Base-by-base conservation (phyloP, 352 stramenopile genomes). In the Phytophthora pseudosyringae region DNA sequence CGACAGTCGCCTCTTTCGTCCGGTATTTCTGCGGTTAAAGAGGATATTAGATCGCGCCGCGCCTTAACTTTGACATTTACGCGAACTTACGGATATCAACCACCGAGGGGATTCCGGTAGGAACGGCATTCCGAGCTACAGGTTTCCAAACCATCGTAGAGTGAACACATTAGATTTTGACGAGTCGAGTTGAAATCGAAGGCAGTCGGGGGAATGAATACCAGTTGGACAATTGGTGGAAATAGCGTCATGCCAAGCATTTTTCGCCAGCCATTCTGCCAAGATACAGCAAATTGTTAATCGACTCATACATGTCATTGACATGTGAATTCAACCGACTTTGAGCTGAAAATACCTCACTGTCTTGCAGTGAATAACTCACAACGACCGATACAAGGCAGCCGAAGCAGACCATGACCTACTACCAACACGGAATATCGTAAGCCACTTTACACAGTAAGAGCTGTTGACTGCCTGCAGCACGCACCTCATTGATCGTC, bases 351-450 rank as follows among this genome's bases (percentile, higher is more conserved):
- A 28, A 3, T 62, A 78, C 69, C 64, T 78, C 51, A 25, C 43
- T 79, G 31, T 66, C 49, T 48, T 88, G 56, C 1, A 90, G 58
- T 7, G 68, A 64, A 25, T 60, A 60, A 39, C 83, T 88, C 32
- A 87, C 70, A 9, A 82, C 45, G 51, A 91, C 76, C 1, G 83
- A 91, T 13, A 90, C 70, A 15, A 89, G 73, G 31, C 83, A 91
- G 21, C 83, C 83, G 21, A 91, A 70, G 35, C 83, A 91, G 15
- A 91, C 57, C 83, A 91, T 90, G 36, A 91, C 78, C 76, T 85
- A n/a, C n/a, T 18, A 68, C 8, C 35, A 6, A 12, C 4, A 10
- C 6, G 25, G 2, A 10, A 39, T 15, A 53, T 18, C 3, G 16
- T 53, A 36, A 64, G 39, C 25, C 18, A 28, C 5, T 44, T 41